Base-by-base conservation (phyloP, 345 rosid species). In the Salix arbutifolia region DNA sequence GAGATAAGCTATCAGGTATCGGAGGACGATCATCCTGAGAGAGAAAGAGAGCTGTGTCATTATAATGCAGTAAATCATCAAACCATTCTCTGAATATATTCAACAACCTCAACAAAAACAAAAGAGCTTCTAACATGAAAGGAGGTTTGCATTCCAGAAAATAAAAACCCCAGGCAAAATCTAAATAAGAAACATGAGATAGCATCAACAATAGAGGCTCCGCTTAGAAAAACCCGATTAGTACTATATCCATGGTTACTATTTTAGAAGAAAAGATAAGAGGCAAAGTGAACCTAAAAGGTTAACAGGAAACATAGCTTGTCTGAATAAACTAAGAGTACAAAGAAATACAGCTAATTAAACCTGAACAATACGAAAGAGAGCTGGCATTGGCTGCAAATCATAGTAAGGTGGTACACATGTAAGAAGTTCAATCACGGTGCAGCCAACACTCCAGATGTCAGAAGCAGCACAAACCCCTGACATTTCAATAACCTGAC, bases 391-490 rank as follows among this genome's bases (percentile, higher is more conserved):
- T 67, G 99, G 98, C 80, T 92, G 97, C 86, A 96, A 85, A 78
- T 96, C 99, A 81, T 92, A 96, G 88, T 96, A 96, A 16, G 99
- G 99, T 76, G 99, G 99, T 78, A 90, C 97, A 74, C 98, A 89
- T 4, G 98, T 96, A 61, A 96, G 91, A 75, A 96, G 98, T 81
- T 96, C 99, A 52, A 96, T 91, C 81, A 96, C 99, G 18, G 99
- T 96, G 82, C 99, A 96, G 77, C 99, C 99, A 83, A 96, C 99
- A 80, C 99, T 92, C 99, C 98, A 96, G 77, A 96, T 96, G 83
- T 96, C 99, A 56, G 99, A 96, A 67, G 98, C 97, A 70, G 99
- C 97, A 85, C 97, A 96, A 87, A 96, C 99, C 71, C 99, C 99
- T 0, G 98, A 91, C 98, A 96, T 91, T 87, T 94, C 98, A 86